phyloP scores from a whole-genome alignment of 495 filamentous ascomycete species.

The Filosporella fistucella region DNA sequence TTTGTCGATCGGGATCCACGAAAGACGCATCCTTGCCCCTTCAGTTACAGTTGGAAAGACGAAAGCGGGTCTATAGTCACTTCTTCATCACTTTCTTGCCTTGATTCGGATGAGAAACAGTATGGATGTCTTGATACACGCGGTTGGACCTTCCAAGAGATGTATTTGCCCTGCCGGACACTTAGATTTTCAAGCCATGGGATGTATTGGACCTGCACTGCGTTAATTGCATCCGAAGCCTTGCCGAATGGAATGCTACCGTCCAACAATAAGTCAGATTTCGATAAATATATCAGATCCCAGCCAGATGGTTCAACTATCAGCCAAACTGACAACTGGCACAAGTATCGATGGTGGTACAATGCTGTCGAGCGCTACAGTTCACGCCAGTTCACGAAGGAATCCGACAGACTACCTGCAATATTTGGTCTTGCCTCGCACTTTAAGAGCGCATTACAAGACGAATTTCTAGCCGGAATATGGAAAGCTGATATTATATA shows the following conservation, averaged over 20 bases:
- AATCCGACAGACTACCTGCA: constrained; percentile 6
- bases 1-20: constrained; percentile 2
- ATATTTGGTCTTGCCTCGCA: neutral
- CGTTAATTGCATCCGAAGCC: constrained; percentile 1
- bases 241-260: neutral
- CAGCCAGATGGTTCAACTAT: neutral
- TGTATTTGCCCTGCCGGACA: neutral
- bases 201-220: constrained; percentile 1
- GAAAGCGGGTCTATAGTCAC: neutral
- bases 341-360: constrained; percentile 4
- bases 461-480: constrained; percentile 3
- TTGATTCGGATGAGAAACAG: neutral
- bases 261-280: constrained; percentile 6
- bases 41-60: neutral
- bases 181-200: neutral
- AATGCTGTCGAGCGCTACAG: neutral
- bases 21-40: constrained; percentile 2
- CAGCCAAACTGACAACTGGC: neutral
- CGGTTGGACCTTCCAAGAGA: constrained; percentile 11
- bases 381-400: neutral
- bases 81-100: neutral
- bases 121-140: neutral
- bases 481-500: constrained; percentile 2
- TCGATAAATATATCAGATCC: neutral
- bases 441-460: neutral